A percentile compares a stretch with the other conserved stretches of the same genome.
Evolutionary conservation across 345 rosid species (phyloP).

Genomic region (Populus pruinosa): DNA sequence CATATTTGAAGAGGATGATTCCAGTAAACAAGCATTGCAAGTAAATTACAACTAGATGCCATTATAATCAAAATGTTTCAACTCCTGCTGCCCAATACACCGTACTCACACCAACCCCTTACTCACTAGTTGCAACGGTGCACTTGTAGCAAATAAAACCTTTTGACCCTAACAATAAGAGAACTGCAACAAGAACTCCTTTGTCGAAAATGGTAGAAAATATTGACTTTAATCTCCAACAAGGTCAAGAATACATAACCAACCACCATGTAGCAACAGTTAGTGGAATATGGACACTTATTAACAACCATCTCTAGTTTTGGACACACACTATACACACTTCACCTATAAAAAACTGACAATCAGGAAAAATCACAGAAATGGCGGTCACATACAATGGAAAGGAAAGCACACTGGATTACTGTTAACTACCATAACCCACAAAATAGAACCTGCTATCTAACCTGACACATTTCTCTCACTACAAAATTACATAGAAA

Average conservation of each 20-base stretch:
- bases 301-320: neutral
- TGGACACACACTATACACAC: neutral
- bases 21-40: neutral
- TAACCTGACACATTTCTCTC: neutral
- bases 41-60: neutral
- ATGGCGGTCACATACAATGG: neutral
- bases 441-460: neutral
- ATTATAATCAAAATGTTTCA: neutral
- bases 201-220: neutral
- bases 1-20: neutral
- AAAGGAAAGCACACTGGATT: neutral
- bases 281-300: neutral
- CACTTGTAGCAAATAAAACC: neutral
- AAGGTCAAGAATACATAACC: neutral
- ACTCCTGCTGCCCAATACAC: neutral
- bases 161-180: neutral
- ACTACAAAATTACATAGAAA: no score
- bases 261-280: neutral
- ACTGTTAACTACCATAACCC: neutral
- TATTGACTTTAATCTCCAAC: neutral
- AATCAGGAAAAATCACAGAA: neutral
- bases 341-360: neutral
- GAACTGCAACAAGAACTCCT: neutral
- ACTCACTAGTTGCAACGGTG: neutral
- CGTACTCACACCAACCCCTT: neutral